Base-by-base conservation (phyloP, 768 basidiomycete species). In the Phallus indusiatus region DNA sequence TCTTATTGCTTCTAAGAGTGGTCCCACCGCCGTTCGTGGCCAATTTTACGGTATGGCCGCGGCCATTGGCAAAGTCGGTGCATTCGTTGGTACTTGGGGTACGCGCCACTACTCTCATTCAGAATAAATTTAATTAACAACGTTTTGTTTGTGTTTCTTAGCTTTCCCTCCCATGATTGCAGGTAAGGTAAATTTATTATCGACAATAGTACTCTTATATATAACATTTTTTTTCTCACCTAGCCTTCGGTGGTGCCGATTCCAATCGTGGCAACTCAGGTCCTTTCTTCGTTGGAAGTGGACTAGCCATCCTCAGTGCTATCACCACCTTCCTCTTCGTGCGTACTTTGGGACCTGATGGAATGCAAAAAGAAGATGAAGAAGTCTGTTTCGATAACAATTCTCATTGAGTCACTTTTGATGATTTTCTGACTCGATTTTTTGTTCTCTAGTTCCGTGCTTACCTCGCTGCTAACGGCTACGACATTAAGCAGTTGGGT, bases 221-320 rank as follows among this genome's bases (percentile, higher is more conserved):
- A 2, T 21, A 56, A 46, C 55, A 18, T 14, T 37, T 18, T 3
- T 28, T 12, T 8, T 24, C 17, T 1, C 35, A 24, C 21, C n/a
- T 61, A 82, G 86, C 78, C 20, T 90, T 90, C 61, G 84, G 84
- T 61, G 85, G 84, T 5, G 9, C 76, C 1, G 63, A 54, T 12
- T 71, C 79, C 22, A 68, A 72, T 37, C 77, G 73, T 61, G 87
- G 85, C 53, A 85, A 87, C 67, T 92, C 91, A 0, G 90, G 90
- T 18, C 90, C 90, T 14, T 92, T 92, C 80, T 91, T 86, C 88
- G 69, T 92, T 62, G 90, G 78, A n/a, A 88, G 87, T 64, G 71
- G 68, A 42, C 78, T 96, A 52, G 91, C 91, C 3, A 63, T 95
- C 50, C 62, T 92, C 54, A 90, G 88, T 61, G 93, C 94, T 2